phyloP scores from a whole-genome alignment of 495 filamentous ascomycete genomes.

The Oleoguttula mirabilis region DNA sequence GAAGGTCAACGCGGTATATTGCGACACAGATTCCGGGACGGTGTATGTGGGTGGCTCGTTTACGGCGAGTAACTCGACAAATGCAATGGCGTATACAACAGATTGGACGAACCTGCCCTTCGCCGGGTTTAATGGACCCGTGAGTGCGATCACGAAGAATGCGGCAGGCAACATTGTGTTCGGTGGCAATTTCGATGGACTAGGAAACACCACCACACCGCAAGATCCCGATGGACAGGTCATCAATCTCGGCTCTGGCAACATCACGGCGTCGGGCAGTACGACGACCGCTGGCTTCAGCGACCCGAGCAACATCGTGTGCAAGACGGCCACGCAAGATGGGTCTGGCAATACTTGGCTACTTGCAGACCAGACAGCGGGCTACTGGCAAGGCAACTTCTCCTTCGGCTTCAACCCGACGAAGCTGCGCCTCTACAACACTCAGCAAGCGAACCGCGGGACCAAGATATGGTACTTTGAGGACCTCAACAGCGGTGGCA shows the following conservation, averaged over 20 bases:
- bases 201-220: slow-evolving; percentile 63
- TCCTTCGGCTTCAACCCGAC: slow-evolving; percentile 71
- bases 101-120: slow-evolving; percentile 85
- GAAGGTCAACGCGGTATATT: slow-evolving; percentile 65
- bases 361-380: slow-evolving; percentile 63
- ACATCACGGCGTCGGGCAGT: slow-evolving; percentile 52
- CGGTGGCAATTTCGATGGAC: slow-evolving; percentile 77
- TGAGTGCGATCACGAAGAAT: slow-evolving; percentile 70
- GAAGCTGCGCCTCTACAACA: slow-evolving; percentile 82
- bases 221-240: slow-evolving; percentile 56
- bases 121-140: slow-evolving; percentile 86
- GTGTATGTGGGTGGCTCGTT: slow-evolving; percentile 91
- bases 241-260: slow-evolving; percentile 70
- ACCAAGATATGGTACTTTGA: slow-evolving; percentile 78
- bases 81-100: slow-evolving; percentile 73
- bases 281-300: slow-evolving; percentile 51
- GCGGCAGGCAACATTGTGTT: slow-evolving; percentile 77
- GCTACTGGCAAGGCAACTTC: slow-evolving; percentile 77
- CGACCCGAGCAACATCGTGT: slow-evolving; percentile 76
- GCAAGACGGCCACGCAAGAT: slow-evolving; percentile 53
- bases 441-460: slow-evolving; percentile 70
- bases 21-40: slow-evolving; percentile 66
- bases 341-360: slow-evolving; percentile 72
- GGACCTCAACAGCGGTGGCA: slow-evolving; percentile 70
- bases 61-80: slow-evolving; percentile 62